phyloP scores from a whole-genome alignment of 495 filamentous ascomycete genomes.

The Penicillium canescens region DNA sequence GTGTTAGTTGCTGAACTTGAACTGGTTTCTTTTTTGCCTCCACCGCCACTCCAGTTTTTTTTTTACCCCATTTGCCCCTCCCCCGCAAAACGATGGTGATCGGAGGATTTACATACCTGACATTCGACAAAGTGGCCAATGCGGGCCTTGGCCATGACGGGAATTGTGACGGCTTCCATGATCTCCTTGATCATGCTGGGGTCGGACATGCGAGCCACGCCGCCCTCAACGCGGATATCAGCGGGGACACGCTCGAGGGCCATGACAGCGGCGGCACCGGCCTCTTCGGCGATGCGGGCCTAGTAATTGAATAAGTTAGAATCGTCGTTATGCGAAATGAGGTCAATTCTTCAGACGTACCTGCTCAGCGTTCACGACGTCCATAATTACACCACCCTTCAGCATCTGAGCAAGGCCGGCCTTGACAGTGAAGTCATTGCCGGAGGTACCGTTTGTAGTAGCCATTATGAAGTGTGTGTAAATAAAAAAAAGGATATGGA shows the following conservation, averaged over 20 bases:
- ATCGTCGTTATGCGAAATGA: neutral
- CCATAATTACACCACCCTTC: slow-evolving; percentile 99
- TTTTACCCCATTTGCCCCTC: slow-evolving; percentile 1
- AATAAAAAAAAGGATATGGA: slow-evolving; percentile 1
- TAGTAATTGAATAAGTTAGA: slow-evolving; percentile 19
- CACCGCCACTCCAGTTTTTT: neutral
- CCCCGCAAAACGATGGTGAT: neutral
- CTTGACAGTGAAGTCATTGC: slow-evolving; percentile 75
- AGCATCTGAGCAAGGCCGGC: slow-evolving; percentile 94
- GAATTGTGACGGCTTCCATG: slow-evolving; percentile 94
- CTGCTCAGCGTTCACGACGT: slow-evolving; percentile 92
- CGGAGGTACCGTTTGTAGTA: slow-evolving; percentile 31
- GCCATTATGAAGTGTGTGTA: slow-evolving; percentile 33
- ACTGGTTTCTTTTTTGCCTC: neutral
- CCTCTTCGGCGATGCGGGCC: slow-evolving; percentile 96
- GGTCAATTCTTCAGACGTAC: slow-evolving; percentile 35
- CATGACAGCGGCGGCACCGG: slow-evolving; percentile 96
- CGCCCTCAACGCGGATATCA: slow-evolving; percentile 89
- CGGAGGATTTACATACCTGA: slow-evolving; percentile 56
- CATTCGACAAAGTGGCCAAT: slow-evolving; percentile 98
- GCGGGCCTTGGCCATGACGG: slow-evolving; percentile 98
- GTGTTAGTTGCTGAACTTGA: slow-evolving; percentile 5
- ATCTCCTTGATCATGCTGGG: slow-evolving; percentile 95
- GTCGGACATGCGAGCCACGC: slow-evolving; percentile 97
- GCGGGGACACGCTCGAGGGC: slow-evolving; percentile 96